Base-by-base conservation (phyloP, 495 filamentous ascomycete species). In the Aspergillus hancockii region DNA sequence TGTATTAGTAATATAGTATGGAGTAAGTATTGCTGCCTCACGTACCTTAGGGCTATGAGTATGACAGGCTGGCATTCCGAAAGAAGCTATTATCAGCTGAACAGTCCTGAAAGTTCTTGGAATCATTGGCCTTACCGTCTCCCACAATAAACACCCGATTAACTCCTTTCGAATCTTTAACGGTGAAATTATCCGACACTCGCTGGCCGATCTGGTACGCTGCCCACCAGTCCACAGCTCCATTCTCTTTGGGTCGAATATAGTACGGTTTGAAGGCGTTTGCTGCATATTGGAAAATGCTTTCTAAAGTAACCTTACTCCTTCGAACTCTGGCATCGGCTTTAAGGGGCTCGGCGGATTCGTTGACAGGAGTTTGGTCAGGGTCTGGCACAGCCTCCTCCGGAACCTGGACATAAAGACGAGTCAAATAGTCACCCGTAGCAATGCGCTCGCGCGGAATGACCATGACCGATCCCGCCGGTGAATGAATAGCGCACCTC, bases 191-290 rank as follows among this genome's bases (percentile, higher is more conserved):
- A 19, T 84, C 79, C 12, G 85, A 85, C 2, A 92, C 87, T 30
- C 90, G 83, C 74, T 93, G 90, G 1, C 88, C 88, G 45, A 92
- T 89, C 52, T 87, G 74, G 58, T 80, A 83, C 7, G 81, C 84
- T 2, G 85, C 80, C 84, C 84, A 88, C 85, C 87, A 90, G 60
- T 90, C 85, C 22, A 75, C 72, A 0, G 68, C 69, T 10, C 68
- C 69, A 13, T 67, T 63, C n/a, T 63, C 50, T 59, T 75, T 78
- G 0, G 72, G 67, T 12, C 71, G 65, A 47, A 83, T 77, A 51
- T 74, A 73, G 54, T 80, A 83, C 16, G 80, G 81, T 57, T 73
- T 69, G 52, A 83, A 75, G 1, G 79, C 73, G 1, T 68, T 65
- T 6, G 68, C 72, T 0, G 77, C 75, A 30, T 79, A 68, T 8